Evolutionary conservation across 768 basidiomycete species (phyloP).

Genomic region (Boletus rubropictus): DNA sequence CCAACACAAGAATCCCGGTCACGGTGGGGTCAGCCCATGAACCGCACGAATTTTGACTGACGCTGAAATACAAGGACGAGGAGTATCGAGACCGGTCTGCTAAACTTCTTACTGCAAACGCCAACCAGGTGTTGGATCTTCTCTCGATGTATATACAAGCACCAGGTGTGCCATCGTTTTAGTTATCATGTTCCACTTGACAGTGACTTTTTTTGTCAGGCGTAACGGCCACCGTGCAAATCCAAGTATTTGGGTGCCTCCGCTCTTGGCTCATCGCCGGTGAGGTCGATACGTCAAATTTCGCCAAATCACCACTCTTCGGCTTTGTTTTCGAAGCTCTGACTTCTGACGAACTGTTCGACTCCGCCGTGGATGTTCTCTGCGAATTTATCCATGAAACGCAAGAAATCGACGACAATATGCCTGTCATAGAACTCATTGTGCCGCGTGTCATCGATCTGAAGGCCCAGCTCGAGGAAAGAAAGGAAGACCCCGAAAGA

Average conservation of each 20-base stretch:
- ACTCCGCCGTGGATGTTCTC: conserved; percentile 84
- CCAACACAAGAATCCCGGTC: conserved; percentile 82
- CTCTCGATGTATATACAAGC: conserved; percentile 88
- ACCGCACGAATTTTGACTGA: conserved; percentile 9
- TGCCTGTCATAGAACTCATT: conserved; percentile 80
- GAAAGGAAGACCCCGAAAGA: conserved; percentile 76
- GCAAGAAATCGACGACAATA: conserved; percentile 93
- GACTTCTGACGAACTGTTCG: conserved; percentile 81
- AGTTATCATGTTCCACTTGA: background rate
- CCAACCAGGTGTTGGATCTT: conserved; percentile 67
- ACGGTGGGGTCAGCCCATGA: conserved; percentile 54
- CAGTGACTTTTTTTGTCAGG: conserved; percentile 47
- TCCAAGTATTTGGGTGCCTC: conserved; percentile 77
- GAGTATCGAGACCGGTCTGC: conserved; percentile 62
- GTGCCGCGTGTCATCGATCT: conserved; percentile 82
- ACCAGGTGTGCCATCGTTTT: conserved; percentile 49
- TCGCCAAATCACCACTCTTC: conserved; percentile 78
- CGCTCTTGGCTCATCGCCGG: conserved; percentile 86
- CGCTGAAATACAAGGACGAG: conserved; percentile 49
- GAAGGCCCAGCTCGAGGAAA: conserved; percentile 51
- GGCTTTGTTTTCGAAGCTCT: conserved; percentile 80
- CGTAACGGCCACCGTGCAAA: conserved; percentile 71
- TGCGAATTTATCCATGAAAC: conserved; percentile 98
- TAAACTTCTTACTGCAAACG: conserved; percentile 60
- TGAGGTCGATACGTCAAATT: conserved; percentile 58